These are phyloP conservation scores for Arabidopsis arenosa DNA, from an alignment of 345 rosid genomes.

Conservation along the genomic window DNA sequence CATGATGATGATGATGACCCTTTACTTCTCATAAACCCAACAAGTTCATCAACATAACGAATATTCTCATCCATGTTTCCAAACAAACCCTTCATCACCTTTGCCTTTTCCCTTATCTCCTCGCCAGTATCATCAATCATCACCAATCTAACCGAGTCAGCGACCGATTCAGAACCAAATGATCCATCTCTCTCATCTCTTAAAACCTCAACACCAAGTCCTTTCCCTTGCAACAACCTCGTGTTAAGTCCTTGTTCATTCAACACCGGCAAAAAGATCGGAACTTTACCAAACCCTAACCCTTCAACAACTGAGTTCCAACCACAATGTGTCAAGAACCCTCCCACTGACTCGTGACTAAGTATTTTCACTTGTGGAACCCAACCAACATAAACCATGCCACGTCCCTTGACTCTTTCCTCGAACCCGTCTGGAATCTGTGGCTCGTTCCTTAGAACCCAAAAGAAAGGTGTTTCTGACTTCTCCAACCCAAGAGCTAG, in stretches of 20 bases:
- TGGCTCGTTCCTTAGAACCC: slow-evolving; percentile 51
- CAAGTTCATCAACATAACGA: slow-evolving; percentile 33
- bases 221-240: slow-evolving; percentile 47
- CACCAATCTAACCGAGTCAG: slow-evolving; percentile 49
- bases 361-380: slow-evolving; percentile 50
- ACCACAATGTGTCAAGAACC: slow-evolving; percentile 55
- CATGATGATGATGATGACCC: background rate
- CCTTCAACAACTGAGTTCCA: slow-evolving; percentile 58
- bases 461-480: slow-evolving; percentile 53
- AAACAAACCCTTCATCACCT: slow-evolving; percentile 41
- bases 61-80: slow-evolving; percentile 34
- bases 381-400: slow-evolving; percentile 46
- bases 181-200: slow-evolving; percentile 51
- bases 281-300: slow-evolving; percentile 43
- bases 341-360: slow-evolving; percentile 51
- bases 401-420: slow-evolving; percentile 43
- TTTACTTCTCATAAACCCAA: slow-evolving; percentile 18
- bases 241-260: slow-evolving; percentile 57
- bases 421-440: slow-evolving; percentile 46
- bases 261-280: slow-evolving; percentile 48
- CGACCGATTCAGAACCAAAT: slow-evolving; percentile 48
- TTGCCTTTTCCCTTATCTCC: slow-evolving; percentile 31
- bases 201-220: slow-evolving; percentile 49
- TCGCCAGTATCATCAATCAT: slow-evolving; percentile 45
- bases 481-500: slow-evolving; percentile 58